Percentiles rank a stretch among this genome's conserved stretches.
Evolutionary conservation across 352 stramenopile genomes (phyloP).

Genomic region (Phytophthora chlamydospora): DNA sequence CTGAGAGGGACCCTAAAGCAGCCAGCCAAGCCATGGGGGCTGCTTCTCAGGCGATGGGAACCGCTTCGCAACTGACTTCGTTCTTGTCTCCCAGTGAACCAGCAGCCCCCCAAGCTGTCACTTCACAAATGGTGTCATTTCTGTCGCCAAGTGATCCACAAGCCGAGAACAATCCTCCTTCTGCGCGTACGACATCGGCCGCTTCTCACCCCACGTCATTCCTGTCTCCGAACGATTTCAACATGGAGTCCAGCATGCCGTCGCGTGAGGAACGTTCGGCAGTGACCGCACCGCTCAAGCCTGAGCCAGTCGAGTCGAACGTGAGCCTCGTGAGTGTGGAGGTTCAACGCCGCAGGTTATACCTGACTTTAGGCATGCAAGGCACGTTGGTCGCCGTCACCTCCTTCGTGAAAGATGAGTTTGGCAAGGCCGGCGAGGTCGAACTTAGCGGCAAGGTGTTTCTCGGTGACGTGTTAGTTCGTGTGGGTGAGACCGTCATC

Average conservation of each 20-base stretch:
- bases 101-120: background rate
- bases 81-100: slow-evolving; percentile 24
- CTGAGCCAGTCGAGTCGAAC: slow-evolving; percentile 16
- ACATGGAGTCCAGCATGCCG: slow-evolving; percentile 30
- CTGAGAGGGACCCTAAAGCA: slow-evolving; percentile 12
- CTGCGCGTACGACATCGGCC: background rate
- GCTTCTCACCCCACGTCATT: slow-evolving; percentile 47
- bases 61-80: slow-evolving; percentile 14
- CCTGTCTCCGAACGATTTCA: slow-evolving; percentile 49
- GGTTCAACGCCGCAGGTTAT: slow-evolving; percentile 50
- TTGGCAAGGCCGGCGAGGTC: slow-evolving; percentile 61
- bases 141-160: slow-evolving; percentile 20
- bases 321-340: slow-evolving; percentile 42
- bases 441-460: slow-evolving; percentile 75
- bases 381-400: slow-evolving; percentile 61
- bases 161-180: slow-evolving; percentile 7
- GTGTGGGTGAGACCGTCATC: slow-evolving; percentile 49
- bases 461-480: slow-evolving; percentile 65
- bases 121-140: slow-evolving; percentile 11
- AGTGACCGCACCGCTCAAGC: background rate
- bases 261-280: slow-evolving; percentile 1
- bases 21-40: slow-evolving; percentile 1
- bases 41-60: slow-evolving; percentile 6
- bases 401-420: slow-evolving; percentile 61
- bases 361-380: slow-evolving; percentile 61